A percentile compares a stretch with the other conserved stretches of the same genome.
Conservation (phyloP, 2,329 filamentous ascomycete species). For the Trichoderma koningii region DNA sequence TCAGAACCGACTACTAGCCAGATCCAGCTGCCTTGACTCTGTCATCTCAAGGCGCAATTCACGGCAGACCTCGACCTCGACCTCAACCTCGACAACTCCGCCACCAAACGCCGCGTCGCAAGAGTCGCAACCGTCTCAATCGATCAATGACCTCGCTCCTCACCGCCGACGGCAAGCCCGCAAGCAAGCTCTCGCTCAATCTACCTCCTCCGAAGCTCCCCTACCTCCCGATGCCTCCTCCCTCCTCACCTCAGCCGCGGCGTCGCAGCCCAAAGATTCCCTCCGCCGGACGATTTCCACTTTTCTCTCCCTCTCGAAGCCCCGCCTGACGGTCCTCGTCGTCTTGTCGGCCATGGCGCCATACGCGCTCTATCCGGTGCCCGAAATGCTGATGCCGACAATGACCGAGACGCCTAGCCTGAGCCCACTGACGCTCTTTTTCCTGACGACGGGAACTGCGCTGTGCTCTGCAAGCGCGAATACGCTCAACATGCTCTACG, state of each 20-base stretch:
- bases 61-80: conserved; percentile 35
- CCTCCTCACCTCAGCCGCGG: conserved; percentile 55
- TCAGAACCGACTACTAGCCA: conserved; percentile 42
- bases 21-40: conserved; percentile 43
- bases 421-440: conserved; percentile 86
- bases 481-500: conserved; percentile 95
- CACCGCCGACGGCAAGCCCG: conserved; percentile 42
- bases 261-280: conserved; percentile 52
- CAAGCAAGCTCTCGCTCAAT: conserved; percentile 31
- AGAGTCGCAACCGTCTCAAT: conserved; percentile 30
- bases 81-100: conserved; percentile 29
- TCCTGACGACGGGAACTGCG: conserved; percentile 86
- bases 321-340: conserved; percentile 86
- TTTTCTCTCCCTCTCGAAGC: conserved; percentile 91
- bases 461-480: conserved; percentile 91
- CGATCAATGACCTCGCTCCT: conserved; percentile 36
- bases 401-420: conserved; percentile 72
- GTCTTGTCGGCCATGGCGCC: conserved; percentile 87
- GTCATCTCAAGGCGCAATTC: conserved; percentile 37
- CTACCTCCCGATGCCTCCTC: conserved; percentile 57
- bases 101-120: conserved; percentile 28
- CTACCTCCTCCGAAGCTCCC: conserved; percentile 33
- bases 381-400: conserved; percentile 74
- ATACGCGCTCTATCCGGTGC: conserved; percentile 91
- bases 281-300: conserved; percentile 70